These are phyloP conservation scores for Ogataea wickerhamii DNA, from an alignment of 805 yeast species.

Conservation along the genomic window DNA sequence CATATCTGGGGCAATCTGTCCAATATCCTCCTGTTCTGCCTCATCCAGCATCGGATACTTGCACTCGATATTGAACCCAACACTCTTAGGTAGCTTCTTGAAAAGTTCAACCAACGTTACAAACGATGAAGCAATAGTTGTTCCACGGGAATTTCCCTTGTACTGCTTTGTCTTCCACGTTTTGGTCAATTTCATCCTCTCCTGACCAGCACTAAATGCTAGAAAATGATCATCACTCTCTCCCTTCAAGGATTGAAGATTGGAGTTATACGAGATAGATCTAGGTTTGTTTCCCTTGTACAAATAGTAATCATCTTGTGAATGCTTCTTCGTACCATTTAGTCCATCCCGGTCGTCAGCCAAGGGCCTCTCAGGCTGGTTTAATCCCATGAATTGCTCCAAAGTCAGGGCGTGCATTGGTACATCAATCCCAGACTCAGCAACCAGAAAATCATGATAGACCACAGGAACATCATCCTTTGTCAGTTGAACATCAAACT, in stretches of 20 bases:
- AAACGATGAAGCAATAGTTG: slow-evolving; percentile 85
- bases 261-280: slow-evolving; percentile 32
- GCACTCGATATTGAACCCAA: slow-evolving; percentile 92
- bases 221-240: slow-evolving; percentile 17
- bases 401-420: slow-evolving; percentile 92
- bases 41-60: slow-evolving; percentile 95
- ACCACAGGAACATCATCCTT: slow-evolving; percentile 89
- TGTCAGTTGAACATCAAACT: slow-evolving; percentile 93
- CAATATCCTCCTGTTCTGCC: slow-evolving; percentile 84
- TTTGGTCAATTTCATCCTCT: slow-evolving; percentile 80
- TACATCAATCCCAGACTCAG: slow-evolving; percentile 92
- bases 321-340: slow-evolving; percentile 15
- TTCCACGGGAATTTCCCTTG: slow-evolving; percentile 91
- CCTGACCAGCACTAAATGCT: slow-evolving; percentile 40
- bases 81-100: slow-evolving; percentile 71
- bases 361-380: slow-evolving; percentile 25
- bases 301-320: slow-evolving; percentile 31
- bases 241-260: slow-evolving; percentile 4
- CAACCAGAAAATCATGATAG: slow-evolving; percentile 90
- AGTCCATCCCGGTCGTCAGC: slow-evolving; percentile 8
- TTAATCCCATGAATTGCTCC: slow-evolving; percentile 76
- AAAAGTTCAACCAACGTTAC: slow-evolving; percentile 85
- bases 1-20: slow-evolving; percentile 75
- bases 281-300: slow-evolving; percentile 32
- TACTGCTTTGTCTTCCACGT: slow-evolving; percentile 83